These are phyloP conservation scores for Oxytropis ochrocephala DNA, from an alignment of 306 rosid genomes.

Conservation along the genomic window DNA sequence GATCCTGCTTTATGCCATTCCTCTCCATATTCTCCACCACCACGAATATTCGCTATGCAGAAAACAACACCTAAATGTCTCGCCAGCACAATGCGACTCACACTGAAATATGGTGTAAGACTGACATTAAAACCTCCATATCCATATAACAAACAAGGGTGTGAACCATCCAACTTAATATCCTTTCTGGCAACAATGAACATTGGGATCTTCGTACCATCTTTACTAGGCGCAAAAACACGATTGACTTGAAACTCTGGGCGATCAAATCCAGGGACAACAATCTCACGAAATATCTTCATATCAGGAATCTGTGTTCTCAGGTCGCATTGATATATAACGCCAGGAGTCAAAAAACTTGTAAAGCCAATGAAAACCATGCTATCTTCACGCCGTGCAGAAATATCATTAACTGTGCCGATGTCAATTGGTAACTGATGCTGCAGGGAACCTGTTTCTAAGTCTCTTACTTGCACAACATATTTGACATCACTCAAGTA, in stretches of 20 bases:
- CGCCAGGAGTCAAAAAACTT: conserved; percentile 80
- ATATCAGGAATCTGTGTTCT: conserved; percentile 46
- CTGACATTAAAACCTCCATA: conserved; percentile 87
- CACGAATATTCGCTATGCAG: conserved; percentile 91
- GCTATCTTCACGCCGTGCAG: conserved; percentile 69
- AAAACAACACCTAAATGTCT: conserved; percentile 75
- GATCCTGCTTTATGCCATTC: conserved; percentile 98
- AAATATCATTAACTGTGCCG: conserved; percentile 68
- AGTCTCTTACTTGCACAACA: conserved; percentile 78
- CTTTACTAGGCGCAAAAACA: conserved; percentile 79
- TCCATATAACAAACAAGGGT: conserved; percentile 83
- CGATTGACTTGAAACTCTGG: conserved; percentile 65
- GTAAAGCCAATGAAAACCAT: conserved; percentile 62
- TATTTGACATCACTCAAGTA: conserved; percentile 90
- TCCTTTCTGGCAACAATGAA: conserved; percentile 69
- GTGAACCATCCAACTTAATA: conserved; percentile 79
- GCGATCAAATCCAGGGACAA: conserved; percentile 72
- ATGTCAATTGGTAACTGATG: conserved; percentile 83
- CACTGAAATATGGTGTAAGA: conserved; percentile 73
- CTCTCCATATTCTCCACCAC: conserved; percentile 99
- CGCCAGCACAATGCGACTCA: conserved; percentile 59
- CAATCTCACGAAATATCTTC: conserved; percentile 82
- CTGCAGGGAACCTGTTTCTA: conserved; percentile 71
- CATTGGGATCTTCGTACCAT: conserved; percentile 77
- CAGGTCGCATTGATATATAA: conserved; percentile 77